phyloP scores from a whole-genome alignment of 257 asterid genomes.

The Solanum lignicaule region DNA sequence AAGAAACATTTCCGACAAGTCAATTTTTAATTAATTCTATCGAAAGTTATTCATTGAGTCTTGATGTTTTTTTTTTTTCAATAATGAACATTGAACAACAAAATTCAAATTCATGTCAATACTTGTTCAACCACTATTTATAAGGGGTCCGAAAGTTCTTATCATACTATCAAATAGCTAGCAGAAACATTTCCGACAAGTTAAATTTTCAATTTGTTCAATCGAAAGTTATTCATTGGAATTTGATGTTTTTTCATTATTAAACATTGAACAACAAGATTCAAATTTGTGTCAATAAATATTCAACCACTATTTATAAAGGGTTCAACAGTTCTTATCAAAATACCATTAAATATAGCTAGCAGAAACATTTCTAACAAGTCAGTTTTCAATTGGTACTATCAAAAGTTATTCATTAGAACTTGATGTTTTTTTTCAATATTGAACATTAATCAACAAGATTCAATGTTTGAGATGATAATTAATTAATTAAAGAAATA shows the following conservation, averaged over 20 bases:
- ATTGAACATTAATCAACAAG: background rate
- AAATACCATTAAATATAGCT: background rate
- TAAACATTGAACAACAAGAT: background rate
- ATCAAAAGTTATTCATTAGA: background rate
- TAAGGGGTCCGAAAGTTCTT: no score
- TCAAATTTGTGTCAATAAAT: background rate
- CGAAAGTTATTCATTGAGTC: background rate
- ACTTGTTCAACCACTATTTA: no score
- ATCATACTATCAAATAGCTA: no score
- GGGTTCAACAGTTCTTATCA: no score
- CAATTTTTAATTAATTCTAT: background rate
- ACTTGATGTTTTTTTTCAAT: background rate
- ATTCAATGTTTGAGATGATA: background rate
- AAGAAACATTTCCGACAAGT: background rate
- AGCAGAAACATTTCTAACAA: background rate
- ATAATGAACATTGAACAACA: background rate
- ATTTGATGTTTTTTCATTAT: background rate
- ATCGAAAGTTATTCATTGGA: background rate
- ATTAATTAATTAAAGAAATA: background rate
- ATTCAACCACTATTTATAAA: no score
- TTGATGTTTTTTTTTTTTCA: background rate
- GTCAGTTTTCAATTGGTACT: background rate
- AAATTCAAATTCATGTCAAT: background rate
- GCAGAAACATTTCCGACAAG: background rate
- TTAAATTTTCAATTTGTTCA: background rate